Conservation (phyloP, 768 basidiomycete genomes). For the Rhizopogon vinicolor region DNA sequence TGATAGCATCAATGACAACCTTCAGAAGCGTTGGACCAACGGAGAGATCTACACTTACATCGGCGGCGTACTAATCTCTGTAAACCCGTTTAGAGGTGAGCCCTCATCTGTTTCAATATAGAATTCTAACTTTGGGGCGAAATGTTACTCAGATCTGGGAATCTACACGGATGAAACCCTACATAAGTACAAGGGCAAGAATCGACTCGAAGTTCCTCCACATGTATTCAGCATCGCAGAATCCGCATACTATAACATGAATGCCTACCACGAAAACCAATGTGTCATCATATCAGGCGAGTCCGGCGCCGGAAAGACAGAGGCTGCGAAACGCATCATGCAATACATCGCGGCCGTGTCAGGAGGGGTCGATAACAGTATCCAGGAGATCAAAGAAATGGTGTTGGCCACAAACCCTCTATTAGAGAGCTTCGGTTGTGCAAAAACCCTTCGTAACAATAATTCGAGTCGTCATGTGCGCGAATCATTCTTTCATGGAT, state of each 20-base stretch:
- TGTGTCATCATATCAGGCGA: slow-evolving; percentile 99
- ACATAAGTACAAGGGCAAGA: slow-evolving; percentile 89
- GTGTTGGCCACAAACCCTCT: slow-evolving; percentile 97
- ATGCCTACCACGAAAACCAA: slow-evolving; percentile 98
- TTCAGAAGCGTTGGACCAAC: slow-evolving; percentile 93
- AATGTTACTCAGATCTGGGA: slow-evolving; percentile 67
- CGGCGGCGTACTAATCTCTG: slow-evolving; percentile 97
- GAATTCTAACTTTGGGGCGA: slow-evolving; percentile 5
- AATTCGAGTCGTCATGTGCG: slow-evolving; percentile 97
- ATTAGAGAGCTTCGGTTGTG: slow-evolving; percentile 97
- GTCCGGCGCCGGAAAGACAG: slow-evolving; percentile 98
- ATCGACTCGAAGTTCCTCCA: slow-evolving; percentile 94
- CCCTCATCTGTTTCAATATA: slow-evolving; percentile 1
- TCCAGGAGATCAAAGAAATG: slow-evolving; percentile 99
- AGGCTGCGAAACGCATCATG: slow-evolving; percentile 99
- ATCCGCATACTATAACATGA: slow-evolving; percentile 98
- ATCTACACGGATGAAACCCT: slow-evolving; percentile 94
- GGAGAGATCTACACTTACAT: slow-evolving; percentile 99
- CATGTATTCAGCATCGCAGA: slow-evolving; percentile 99
- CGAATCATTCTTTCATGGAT: slow-evolving; percentile 7
- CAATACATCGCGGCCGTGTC: slow-evolving; percentile 98
- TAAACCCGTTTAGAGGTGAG: slow-evolving; percentile 93
- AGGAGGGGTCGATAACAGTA: slow-evolving; percentile 81
- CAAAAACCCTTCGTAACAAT: slow-evolving; percentile 97
- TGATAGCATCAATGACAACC: slow-evolving; percentile 95